A percentile compares a stretch with the other conserved stretches of the same genome.
Evolutionary conservation across 768 basidiomycete species (phyloP).

Genomic region (Trametes villosa): DNA sequence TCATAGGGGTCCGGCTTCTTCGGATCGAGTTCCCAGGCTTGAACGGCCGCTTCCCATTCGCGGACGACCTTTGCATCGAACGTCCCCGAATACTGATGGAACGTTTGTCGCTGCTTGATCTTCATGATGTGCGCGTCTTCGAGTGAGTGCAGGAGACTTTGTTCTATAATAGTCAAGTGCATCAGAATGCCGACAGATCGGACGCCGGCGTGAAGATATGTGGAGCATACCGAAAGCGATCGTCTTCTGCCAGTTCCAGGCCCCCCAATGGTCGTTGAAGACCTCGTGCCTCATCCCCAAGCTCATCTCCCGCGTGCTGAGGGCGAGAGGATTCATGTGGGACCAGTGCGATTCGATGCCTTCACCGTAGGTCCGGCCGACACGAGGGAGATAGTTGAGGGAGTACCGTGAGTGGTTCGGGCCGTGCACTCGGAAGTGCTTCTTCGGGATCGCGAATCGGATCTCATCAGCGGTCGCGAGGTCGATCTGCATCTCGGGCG

Average conservation of each 20-base stretch:
- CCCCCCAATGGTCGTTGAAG: constrained; percentile 27
- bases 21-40: constrained; percentile 12
- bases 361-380: constrained; percentile 32
- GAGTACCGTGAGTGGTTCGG: constrained; percentile 33
- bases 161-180: too few species aligned
- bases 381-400: constrained; percentile 29
- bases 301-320: constrained; percentile 25
- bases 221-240: constrained; percentile 26
- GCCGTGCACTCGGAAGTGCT: constrained; percentile 39
- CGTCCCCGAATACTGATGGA: background rate
- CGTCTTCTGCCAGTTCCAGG: constrained; percentile 38
- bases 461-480: background rate
- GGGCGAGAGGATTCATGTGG: constrained; percentile 11
- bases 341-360: constrained; percentile 29
- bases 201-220: too few species aligned
- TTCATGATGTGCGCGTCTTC: too few species aligned
- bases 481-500: background rate
- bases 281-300: constrained; percentile 17
- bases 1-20: constrained; percentile 23
- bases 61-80: background rate
- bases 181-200: too few species aligned
- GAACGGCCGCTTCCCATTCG: constrained; percentile 9
- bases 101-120: background rate
- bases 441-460: constrained; percentile 34
- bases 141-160: too few species aligned